These are phyloP conservation scores for Pyrus bretschneideri DNA, from an alignment of 306 rosid species.

Conservation along the genomic window DNA sequence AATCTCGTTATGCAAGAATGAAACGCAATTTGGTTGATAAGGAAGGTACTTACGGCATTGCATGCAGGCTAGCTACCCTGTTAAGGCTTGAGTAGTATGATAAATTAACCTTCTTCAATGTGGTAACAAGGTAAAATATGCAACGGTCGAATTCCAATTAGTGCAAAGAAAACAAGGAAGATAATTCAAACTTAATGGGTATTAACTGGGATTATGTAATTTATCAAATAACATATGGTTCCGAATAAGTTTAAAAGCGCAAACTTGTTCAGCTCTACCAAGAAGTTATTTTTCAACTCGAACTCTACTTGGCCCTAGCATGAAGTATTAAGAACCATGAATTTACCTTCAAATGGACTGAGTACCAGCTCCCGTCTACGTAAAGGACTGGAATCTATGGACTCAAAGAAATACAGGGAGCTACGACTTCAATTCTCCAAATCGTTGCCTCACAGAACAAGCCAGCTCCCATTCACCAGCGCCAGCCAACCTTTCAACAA, in stretches of 20 bases:
- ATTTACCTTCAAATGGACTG: neutral
- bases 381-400: neutral
- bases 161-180: conserved; percentile 1
- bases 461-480: conserved; percentile 69
- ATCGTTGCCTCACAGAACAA: conserved; percentile 64
- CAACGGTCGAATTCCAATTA: conserved; percentile 15
- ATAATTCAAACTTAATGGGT: neutral
- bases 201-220: too few relatives aligned
- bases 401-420: neutral
- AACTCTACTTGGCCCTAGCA: neutral
- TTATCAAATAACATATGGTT: neutral
- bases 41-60: conserved; percentile 61
- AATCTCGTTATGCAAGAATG: conserved; percentile 56
- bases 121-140: conserved; percentile 12
- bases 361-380: neutral
- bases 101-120: neutral
- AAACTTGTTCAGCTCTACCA: neutral
- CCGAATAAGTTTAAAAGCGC: neutral
- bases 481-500: conserved; percentile 65
- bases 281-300: neutral
- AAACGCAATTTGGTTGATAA: conserved; percentile 17
- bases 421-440: conserved; percentile 46
- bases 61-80: conserved; percentile 65
- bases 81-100: conserved; percentile 24
- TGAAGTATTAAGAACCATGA: conserved; percentile 2